Evolutionary conservation across 75 land plant genomes (phyloP).

Genomic region (Ceratopteris richardii): DNA sequence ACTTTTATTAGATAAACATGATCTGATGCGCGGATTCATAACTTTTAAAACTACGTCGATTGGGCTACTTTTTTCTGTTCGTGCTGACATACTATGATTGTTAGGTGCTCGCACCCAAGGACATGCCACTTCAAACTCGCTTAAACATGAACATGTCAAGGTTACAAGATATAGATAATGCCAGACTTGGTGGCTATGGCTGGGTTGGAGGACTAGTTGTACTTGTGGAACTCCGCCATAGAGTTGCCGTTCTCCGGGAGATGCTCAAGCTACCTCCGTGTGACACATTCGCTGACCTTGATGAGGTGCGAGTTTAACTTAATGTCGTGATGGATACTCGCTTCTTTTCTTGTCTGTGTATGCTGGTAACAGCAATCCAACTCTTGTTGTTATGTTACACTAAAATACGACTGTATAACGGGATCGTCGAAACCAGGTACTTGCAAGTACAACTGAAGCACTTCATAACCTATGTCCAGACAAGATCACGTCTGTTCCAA

Average conservation of each 20-base stretch:
- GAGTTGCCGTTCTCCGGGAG: constrained; percentile 11
- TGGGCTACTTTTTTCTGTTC: constrained; percentile 4
- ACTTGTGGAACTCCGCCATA: constrained; percentile 14
- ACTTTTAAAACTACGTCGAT: no score
- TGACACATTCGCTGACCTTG: constrained; percentile 17
- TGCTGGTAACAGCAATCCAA: no score
- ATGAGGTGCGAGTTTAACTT: constrained; percentile 21
- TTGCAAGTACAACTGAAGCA: constrained; percentile 20
- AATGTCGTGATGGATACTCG: background rate
- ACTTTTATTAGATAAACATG: no score
- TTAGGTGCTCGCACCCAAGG: constrained; percentile 17
- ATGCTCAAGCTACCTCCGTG: constrained; percentile 32
- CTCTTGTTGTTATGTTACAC: no score
- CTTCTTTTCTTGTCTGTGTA: no score
- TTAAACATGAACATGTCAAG: constrained; percentile 18
- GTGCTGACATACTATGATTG: background rate
- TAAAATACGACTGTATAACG: no score
- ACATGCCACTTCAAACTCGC: constrained; percentile 18
- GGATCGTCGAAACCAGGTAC: no score
- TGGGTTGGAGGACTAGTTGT: constrained; percentile 27
- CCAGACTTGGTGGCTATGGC: constrained; percentile 20
- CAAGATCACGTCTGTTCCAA: constrained; percentile 5
- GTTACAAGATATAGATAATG: constrained; percentile 19
- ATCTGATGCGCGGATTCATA: no score
- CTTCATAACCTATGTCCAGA: constrained; percentile 17